Conservation (phyloP, 805 yeast species). For the Saccharomycopsis lassenensis region DNA sequence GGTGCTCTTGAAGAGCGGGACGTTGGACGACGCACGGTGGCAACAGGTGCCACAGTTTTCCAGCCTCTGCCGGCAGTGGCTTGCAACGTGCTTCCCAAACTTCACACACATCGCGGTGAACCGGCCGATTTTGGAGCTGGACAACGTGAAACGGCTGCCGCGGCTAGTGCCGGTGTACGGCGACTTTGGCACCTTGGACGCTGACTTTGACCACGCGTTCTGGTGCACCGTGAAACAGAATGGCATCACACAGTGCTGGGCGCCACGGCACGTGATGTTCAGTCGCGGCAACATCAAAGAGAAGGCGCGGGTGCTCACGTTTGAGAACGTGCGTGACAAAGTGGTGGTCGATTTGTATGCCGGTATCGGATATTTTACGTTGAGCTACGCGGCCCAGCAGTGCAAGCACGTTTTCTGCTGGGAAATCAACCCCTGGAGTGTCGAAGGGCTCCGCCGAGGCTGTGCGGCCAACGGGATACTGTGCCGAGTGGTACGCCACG, state of each 20-base stretch:
- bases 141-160: slow-evolving; percentile 43
- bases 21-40: slow-evolving; percentile 36
- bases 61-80: neutral
- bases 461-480: slow-evolving; percentile 33
- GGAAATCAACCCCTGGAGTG: slow-evolving; percentile 82
- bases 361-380: slow-evolving; percentile 79
- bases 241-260: slow-evolving; percentile 72
- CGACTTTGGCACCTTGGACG: slow-evolving; percentile 41
- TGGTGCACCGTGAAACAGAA: slow-evolving; percentile 70
- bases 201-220: slow-evolving; percentile 42
- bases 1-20: slow-evolving; percentile 40
- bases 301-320: slow-evolving; percentile 50
- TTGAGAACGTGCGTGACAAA: slow-evolving; percentile 27
- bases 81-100: neutral
- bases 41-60: neutral
- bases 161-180: slow-evolving; percentile 52
- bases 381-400: slow-evolving; percentile 47
- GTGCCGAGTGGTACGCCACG: slow-evolving; percentile 24
- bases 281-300: slow-evolving; percentile 81
- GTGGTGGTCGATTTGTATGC: slow-evolving; percentile 62
- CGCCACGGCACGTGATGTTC: slow-evolving; percentile 79
- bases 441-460: slow-evolving; percentile 57
- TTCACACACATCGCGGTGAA: neutral
- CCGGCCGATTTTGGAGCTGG: slow-evolving; percentile 22
- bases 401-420: slow-evolving; percentile 56